Conservation (phyloP, 768 basidiomycete genomes). For the Mycena alexandri region DNA sequence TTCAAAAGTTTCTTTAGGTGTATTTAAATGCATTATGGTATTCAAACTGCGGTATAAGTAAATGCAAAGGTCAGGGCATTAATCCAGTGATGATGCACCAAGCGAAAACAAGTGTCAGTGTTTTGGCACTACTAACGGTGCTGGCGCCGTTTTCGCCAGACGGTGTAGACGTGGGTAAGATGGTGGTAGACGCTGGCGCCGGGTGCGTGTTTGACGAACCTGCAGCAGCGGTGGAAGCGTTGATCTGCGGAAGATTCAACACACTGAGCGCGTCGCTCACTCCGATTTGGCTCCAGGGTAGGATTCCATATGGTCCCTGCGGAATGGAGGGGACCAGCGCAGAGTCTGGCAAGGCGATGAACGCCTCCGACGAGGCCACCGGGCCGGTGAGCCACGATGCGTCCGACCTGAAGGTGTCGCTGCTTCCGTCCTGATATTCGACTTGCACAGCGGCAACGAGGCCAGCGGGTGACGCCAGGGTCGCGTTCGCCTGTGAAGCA, state of each 20-base stretch:
- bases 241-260: not conserved
- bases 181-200: not conserved
- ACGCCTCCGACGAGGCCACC: not conserved
- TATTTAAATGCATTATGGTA: too few relatives aligned
- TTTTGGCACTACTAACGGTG: not conserved
- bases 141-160: too few relatives aligned
- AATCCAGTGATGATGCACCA: not conserved
- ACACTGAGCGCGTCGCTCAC: not conserved
- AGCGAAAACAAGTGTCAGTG: not conserved
- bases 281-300: constrained; percentile 5
- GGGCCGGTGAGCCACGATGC: not conserved
- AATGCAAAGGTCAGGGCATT: too few relatives aligned
- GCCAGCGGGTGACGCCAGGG: too few relatives aligned
- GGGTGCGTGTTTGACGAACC: not conserved
- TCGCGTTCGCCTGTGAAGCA: not conserved
- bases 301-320: constrained; percentile 1
- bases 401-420: too few relatives aligned
- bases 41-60: too few relatives aligned
- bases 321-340: not conserved
- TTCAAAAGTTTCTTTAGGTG: too few relatives aligned
- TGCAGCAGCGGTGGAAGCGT: not conserved
- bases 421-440: too few relatives aligned
- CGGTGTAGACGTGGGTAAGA: not conserved
- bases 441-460: too few relatives aligned
- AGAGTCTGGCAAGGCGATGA: constrained; percentile 10